phyloP scores from a whole-genome alignment of 345 rosid species.

The Eucalyptus cloeziana region DNA sequence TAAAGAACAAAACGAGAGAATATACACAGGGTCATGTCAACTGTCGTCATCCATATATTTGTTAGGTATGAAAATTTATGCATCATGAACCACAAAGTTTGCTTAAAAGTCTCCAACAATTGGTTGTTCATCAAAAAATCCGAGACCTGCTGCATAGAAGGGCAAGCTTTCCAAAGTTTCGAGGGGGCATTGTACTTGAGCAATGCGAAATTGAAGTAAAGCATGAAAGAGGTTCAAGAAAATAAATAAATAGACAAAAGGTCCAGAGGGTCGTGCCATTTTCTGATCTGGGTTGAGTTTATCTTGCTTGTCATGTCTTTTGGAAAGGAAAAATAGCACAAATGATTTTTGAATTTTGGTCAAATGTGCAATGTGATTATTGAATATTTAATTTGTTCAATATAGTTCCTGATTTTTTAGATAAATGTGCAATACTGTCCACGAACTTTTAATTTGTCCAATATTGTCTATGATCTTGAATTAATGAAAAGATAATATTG shows the following conservation, averaged over 20 bases:
- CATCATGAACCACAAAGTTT: not conserved
- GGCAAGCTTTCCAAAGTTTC: not conserved
- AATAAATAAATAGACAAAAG: not conserved
- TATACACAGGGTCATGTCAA: not conserved
- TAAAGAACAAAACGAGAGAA: not conserved
- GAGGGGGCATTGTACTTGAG: not conserved
- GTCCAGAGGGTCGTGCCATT: not conserved
- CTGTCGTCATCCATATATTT: not conserved
- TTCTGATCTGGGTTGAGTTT: not conserved
- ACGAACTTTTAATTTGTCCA: too few relatives aligned
- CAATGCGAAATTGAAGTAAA: not conserved
- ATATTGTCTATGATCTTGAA: too few relatives aligned
- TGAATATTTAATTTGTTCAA: too few relatives aligned
- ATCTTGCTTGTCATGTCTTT: not conserved
- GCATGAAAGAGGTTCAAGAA: not conserved
- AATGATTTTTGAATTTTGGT: too few relatives aligned
- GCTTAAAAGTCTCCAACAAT: not conserved
- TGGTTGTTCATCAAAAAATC: not conserved
- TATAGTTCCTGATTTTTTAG: fast-evolving
- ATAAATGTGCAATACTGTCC: fast-evolving
- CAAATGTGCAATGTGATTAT: too few relatives aligned
- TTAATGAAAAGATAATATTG: too few relatives aligned
- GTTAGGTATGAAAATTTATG: not conserved
- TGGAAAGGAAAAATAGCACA: too few relatives aligned
- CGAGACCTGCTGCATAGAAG: not conserved